Evolutionary conservation across 2,329 filamentous ascomycete species (phyloP).

Genomic region (Chrysoporthe cubensis): DNA sequence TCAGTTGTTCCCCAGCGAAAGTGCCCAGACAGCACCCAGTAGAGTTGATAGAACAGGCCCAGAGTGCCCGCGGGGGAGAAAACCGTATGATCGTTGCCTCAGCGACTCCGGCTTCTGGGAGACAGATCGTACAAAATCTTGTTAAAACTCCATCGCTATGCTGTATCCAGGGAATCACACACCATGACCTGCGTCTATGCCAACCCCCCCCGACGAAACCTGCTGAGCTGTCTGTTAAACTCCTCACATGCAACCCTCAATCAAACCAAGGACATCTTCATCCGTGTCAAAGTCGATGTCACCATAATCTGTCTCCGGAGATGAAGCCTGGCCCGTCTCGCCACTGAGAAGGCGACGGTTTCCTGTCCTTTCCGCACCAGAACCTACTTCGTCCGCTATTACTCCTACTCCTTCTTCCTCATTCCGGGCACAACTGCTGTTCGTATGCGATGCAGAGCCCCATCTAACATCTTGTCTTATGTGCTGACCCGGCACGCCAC

Average conservation of each 20-base stretch:
- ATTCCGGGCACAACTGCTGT: neutral
- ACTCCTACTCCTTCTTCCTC: neutral
- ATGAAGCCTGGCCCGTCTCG: conserved; percentile 26
- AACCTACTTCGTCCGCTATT: neutral
- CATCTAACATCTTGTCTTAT: neutral
- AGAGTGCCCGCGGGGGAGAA: neutral
- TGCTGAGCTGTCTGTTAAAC: neutral
- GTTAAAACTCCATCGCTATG: conserved; percentile 10
- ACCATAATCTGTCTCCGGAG: conserved; percentile 39
- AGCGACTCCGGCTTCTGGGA: neutral
- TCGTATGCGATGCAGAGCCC: neutral
- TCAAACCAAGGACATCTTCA: conserved; percentile 15
- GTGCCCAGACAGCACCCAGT: too few relatives aligned
- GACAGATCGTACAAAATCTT: neutral
- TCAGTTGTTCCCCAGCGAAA: too few relatives aligned
- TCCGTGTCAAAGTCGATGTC: conserved; percentile 34
- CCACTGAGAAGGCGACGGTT: neutral
- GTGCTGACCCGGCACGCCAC: neutral
- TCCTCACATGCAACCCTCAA: conserved; percentile 17
- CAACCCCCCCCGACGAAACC: neutral
- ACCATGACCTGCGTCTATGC: neutral
- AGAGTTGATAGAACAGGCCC: neutral
- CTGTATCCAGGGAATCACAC: neutral
- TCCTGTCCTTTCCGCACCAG: neutral
- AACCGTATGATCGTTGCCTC: neutral